Base-by-base conservation (phyloP, 2,329 filamentous ascomycete genomes). In the Anthostomella pinea region DNA sequence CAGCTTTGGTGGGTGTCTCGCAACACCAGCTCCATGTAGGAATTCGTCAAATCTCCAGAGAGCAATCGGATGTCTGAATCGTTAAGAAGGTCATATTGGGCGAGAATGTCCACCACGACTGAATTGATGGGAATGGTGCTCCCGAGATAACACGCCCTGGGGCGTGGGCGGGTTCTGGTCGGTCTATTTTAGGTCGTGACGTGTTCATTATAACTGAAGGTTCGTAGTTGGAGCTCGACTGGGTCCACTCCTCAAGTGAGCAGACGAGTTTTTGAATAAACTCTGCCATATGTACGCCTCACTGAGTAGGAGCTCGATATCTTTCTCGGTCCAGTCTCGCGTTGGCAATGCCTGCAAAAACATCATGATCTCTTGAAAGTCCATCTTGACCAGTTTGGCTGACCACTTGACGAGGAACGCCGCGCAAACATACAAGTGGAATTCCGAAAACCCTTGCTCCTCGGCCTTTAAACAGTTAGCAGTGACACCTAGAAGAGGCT, bases 251-350 rank as follows among this genome's bases (percentile, higher is more conserved):
- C 80, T 77, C 43, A 98, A 69, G 68, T 98, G 93, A 23, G 93
- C 94, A 36, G 88, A 84, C 8, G 89, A 95, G 32, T 91, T 91
- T 56, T 94, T 89, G 67, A 96, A 98, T 28, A 98, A 70, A 58
- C 87, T 95, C 68, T 98, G 90, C 94, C 93, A 98, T 48, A 98
- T 96, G 56, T 93, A 98, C 3, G 93, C 93, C 67, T 98, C 93
- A 58, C 89, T 96, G 27, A 98, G 73, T 36, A 98, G 71, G 40
- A 98, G 75, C 63, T 97, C 93, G 54, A 98, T 95, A 58, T 98
- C 93, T 68, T 97, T 97, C 60, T 96, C 93, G 1, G 88, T 96
- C 93, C 93, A 98, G 36, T 84, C 78, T 52, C 85, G 84, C 6
- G 94, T 98, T 3, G 94, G 93, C 39, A 98, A 69, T 28, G 88